Base-by-base conservation (phyloP, 2,329 filamentous ascomycete species). In the Aspergillus neotritici region DNA sequence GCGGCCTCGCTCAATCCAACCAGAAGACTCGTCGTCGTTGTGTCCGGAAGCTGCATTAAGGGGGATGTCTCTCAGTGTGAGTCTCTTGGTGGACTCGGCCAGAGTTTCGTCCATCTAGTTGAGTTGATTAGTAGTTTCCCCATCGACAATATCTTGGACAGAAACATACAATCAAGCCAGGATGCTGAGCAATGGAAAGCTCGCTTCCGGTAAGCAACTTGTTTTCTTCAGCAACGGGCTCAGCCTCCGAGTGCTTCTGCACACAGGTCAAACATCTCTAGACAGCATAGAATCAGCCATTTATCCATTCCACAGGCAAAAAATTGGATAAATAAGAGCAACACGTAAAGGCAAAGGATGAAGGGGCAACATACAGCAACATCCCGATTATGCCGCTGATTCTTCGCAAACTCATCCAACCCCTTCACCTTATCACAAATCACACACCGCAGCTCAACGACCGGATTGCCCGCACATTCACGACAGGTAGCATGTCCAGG, bases 341-440 rank as follows among this genome's bases (percentile, higher is more conserved):
- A 11, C 9, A 4, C 4, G 30, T 11, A 5, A 4, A 37, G 48
- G 21, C 21, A 9, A 25, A 17, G 5, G 5, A 17, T 3, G 5
- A 17, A 17, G 4, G 4, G 5, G 5, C 3, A 17, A 62, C 72
- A 47, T 68, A 75, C 74, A 17, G 68, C 70, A 31, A 52, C 55
- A 44, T 73, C 74, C 1, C 68, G 65, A 32, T 71, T 67, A 21
- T 55, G 61, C 11, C 75, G 66, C 59, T 77, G 71, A 5, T 51
- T 51, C 49, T 75, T 79, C 13, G 71, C 68, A 50, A 78, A 81
- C 0, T 64, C 62, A 5, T 74, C 69, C 2, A 77, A 44, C 0
- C 66, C 61, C 51, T 77, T 77, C 2, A 60, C 66, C 43, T 66
- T 54, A 14, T 65, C 56, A 53, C 78, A 80, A 31, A 69, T 60